phyloP scores from a whole-genome alignment of 805 yeast genomes.

The Metschnikowia gelsemii region DNA sequence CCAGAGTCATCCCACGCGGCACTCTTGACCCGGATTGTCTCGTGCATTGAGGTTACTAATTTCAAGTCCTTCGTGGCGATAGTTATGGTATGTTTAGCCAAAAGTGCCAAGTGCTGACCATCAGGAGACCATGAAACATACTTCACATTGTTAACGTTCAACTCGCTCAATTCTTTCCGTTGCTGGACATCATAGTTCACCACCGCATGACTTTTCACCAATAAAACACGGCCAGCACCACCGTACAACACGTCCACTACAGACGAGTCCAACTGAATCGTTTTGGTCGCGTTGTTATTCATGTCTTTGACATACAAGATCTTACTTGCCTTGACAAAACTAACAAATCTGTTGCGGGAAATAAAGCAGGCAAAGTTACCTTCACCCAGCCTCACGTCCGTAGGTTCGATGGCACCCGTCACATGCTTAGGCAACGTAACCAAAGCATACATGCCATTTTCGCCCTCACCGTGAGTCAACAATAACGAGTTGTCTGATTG shows the following conservation, averaged over 20 bases:
- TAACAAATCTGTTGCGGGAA: slow-evolving; percentile 92
- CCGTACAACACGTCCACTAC: slow-evolving; percentile 74
- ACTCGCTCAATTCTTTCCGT: slow-evolving; percentile 68
- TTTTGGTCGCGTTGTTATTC: slow-evolving; percentile 76
- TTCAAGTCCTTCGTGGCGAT: slow-evolving; percentile 80
- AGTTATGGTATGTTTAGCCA: slow-evolving; percentile 89
- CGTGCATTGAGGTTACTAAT: slow-evolving; percentile 81
- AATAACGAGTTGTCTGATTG: slow-evolving; percentile 88
- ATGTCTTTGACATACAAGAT: slow-evolving; percentile 82
- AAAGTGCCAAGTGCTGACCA: slow-evolving; percentile 81
- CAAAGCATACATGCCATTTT: slow-evolving; percentile 66
- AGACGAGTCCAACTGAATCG: slow-evolving; percentile 65
- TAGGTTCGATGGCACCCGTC: slow-evolving; percentile 92
- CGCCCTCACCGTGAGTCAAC: slow-evolving; percentile 75
- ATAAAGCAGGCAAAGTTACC: slow-evolving; percentile 88
- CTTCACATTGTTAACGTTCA: slow-evolving; percentile 74
- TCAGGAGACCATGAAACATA: slow-evolving; percentile 87
- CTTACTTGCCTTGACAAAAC: slow-evolving; percentile 61
- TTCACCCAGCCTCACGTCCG: slow-evolving; percentile 72
- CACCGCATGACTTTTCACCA: slow-evolving; percentile 71
- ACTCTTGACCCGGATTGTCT: slow-evolving; percentile 93
- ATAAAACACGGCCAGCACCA: slow-evolving; percentile 78
- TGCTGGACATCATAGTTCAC: slow-evolving; percentile 91
- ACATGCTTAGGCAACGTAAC: slow-evolving; percentile 80
- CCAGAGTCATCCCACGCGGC: slow-evolving; percentile 97